Evolutionary conservation across 306 rosid genomes (phyloP), one percentile per base, ranked within the genome.

Genomic region (Prunus kanzakura): DNA sequence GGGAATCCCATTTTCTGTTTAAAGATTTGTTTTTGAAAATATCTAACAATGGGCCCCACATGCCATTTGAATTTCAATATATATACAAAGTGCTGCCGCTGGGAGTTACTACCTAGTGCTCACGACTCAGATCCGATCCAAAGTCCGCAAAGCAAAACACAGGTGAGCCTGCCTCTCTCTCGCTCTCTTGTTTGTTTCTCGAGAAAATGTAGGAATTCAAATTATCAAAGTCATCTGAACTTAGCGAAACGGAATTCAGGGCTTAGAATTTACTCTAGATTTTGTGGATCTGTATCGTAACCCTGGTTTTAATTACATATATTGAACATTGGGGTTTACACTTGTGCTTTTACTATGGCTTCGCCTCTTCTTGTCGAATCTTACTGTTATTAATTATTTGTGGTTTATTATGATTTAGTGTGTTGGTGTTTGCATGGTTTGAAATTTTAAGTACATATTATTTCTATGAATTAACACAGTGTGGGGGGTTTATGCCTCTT

Each of bases 41-140:
- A 56, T 64, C 49, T 22, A 22, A 1, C 23, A 23, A 11, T 11
- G 41, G 50, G 67, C 67, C 76, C 56, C 67, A 60, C 45, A 43
- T 27, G 68, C 29, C 6, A 25, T 60, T 73, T 60, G 57, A 72
- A 73, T 60, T 73, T 73, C 68, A 6, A 4, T 60, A 58, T 47
- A 29, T 41, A 46, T 61, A 46, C 30, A 29, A 30, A 73, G 19
- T 16, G 32, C 27, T 61, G 20, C 77, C 15, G 8, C 60, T 30
- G 49, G n/a, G 54, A 11, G 15, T 55, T 4, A 23, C 10, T 0
- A 45, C 57, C 25, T 38, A 9, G 6, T 23, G 25, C 73, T 27
- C 45, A 10, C 69, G 46, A 18, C 78, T 47, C 69, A 74, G 69
- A 74, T 74, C 78, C 47, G 78, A 71, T 22, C 35, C 51, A 3